These are phyloP conservation scores for Iodosphaeria phyllophila DNA, from an alignment of 2,329 filamentous ascomycete genomes.

Conservation along the genomic window DNA sequence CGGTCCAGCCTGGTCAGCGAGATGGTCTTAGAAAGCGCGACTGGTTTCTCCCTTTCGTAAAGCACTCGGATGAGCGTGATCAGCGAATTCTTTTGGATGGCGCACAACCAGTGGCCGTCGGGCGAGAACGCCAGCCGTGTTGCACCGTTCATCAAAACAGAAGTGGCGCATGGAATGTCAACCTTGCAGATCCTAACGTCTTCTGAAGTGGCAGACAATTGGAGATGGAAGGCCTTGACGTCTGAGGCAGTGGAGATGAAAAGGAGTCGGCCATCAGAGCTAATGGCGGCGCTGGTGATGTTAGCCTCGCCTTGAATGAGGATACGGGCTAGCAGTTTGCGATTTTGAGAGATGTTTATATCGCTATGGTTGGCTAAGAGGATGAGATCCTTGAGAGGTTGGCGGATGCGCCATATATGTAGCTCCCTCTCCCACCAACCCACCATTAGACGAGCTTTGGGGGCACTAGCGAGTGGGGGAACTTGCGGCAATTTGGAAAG, in stretches of 20 bases:
- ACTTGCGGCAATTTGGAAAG: slow-evolving; percentile 72
- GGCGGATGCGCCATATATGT: slow-evolving; percentile 52
- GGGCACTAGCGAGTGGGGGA: slow-evolving; percentile 53
- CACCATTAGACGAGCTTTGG: slow-evolving; percentile 55
- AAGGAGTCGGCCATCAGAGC: slow-evolving; percentile 51
- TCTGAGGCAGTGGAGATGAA: slow-evolving; percentile 57
- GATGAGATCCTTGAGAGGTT: slow-evolving; percentile 26
- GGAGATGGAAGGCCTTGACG: slow-evolving; percentile 60
- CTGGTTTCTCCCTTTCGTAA: slow-evolving; percentile 13
- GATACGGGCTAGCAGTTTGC: slow-evolving; percentile 51
- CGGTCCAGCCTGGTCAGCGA: slow-evolving; percentile 34
- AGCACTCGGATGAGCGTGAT: slow-evolving; percentile 32
- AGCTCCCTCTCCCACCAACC: slow-evolving; percentile 89
- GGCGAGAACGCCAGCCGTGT: slow-evolving; percentile 51
- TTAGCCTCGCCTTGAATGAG: slow-evolving; percentile 59
- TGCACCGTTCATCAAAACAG: slow-evolving; percentile 46
- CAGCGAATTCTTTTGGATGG: slow-evolving; percentile 41
- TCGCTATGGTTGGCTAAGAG: slow-evolving; percentile 20
- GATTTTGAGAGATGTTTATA: slow-evolving; percentile 28
- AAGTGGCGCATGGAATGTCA: slow-evolving; percentile 36
- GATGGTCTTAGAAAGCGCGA: slow-evolving; percentile 22
- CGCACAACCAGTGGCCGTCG: slow-evolving; percentile 48
- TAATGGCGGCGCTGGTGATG: slow-evolving; percentile 59
- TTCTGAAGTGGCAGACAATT: slow-evolving; percentile 31
- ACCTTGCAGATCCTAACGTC: slow-evolving; percentile 54